Evolutionary conservation across 768 basidiomycete genomes (phyloP).

Genomic region (Pleurotus tuoliensis): DNA sequence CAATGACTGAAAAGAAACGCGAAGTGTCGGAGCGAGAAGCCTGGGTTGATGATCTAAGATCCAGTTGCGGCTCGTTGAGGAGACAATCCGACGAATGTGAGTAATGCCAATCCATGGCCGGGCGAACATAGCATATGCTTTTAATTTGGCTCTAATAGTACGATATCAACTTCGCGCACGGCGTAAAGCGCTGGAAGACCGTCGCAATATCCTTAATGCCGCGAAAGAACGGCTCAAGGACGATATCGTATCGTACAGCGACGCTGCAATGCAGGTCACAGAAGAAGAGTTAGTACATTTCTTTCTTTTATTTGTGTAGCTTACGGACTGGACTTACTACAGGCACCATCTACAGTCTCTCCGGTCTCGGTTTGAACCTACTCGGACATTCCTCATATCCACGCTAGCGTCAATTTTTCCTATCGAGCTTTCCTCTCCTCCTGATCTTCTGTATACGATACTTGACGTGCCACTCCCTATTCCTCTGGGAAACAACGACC

Average conservation of each 20-base stretch:
- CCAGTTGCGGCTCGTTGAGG: constrained; percentile 37
- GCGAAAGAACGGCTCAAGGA: constrained; percentile 37
- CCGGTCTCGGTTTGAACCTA: constrained; percentile 43
- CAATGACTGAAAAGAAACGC: constrained; percentile 47
- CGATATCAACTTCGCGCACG: constrained; percentile 26
- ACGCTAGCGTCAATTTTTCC: constrained; percentile 79
- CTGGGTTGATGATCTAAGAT: constrained; percentile 46
- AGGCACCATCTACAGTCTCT: constrained; percentile 49
- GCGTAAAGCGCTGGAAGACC: constrained; percentile 22
- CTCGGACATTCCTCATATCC: constrained; percentile 63
- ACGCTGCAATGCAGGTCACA: constrained; percentile 27
- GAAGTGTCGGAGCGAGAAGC: constrained; percentile 65
- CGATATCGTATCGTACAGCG: constrained; percentile 20
- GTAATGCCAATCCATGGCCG: constrained; percentile 13
- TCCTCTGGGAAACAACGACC: constrained; percentile 66
- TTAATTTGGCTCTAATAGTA: constrained; percentile 18
- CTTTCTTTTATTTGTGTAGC: constrained; percentile 5
- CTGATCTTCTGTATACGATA: constrained; percentile 88
- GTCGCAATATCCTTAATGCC: constrained; percentile 41
- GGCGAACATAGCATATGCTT: not conserved
- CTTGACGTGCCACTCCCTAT: constrained; percentile 89
- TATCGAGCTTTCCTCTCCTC: constrained; percentile 80
- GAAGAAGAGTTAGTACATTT: constrained; percentile 33
- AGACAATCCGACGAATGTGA: constrained; percentile 44
- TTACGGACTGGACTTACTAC: constrained; percentile 13